Conservation (phyloP, 805 yeast species). For the Metschnikowia santaceciliae region DNA sequence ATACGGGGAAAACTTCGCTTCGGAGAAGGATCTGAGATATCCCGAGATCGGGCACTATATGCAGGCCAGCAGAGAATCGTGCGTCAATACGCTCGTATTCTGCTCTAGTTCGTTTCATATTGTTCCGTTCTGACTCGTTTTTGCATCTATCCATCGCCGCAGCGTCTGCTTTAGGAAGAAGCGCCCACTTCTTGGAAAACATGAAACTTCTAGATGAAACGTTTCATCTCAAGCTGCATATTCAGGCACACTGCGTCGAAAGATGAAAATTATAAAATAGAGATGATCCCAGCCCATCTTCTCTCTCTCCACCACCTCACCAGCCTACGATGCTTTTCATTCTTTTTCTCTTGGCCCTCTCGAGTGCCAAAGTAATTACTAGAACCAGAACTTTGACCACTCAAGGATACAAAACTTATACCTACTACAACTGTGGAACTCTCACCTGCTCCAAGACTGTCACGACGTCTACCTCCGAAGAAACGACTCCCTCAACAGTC, state of each 20-base stretch:
- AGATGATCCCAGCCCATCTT: not conserved
- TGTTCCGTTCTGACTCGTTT: not conserved
- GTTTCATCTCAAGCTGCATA: not conserved
- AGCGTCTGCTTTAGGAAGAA: not conserved
- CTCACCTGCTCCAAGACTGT: not conserved
- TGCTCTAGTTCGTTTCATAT: not conserved
- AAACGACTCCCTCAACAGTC: not conserved
- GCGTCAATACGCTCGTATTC: not conserved
- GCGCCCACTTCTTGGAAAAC: not conserved
- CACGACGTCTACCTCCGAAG: not conserved
- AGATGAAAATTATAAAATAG: conserved; percentile 2
- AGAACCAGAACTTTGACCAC: not conserved
- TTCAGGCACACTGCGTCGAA: not conserved
- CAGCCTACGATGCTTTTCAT: not conserved
- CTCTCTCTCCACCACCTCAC: not conserved
- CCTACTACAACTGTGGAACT: conserved; percentile 2
- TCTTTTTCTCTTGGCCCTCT: conserved; percentile 1
- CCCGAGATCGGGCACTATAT: not conserved
- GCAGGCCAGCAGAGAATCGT: not conserved
- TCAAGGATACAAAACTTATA: not conserved
- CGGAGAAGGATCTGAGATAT: no score
- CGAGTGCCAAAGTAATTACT: not conserved
- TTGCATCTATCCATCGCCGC: not conserved
- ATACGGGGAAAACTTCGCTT: no score
- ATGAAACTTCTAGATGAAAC: not conserved